Evolutionary conservation across 2,329 filamentous ascomycete species (phyloP), one percentile per base, ranked within the genome.

Genomic region (Neurospora sp.): DNA sequence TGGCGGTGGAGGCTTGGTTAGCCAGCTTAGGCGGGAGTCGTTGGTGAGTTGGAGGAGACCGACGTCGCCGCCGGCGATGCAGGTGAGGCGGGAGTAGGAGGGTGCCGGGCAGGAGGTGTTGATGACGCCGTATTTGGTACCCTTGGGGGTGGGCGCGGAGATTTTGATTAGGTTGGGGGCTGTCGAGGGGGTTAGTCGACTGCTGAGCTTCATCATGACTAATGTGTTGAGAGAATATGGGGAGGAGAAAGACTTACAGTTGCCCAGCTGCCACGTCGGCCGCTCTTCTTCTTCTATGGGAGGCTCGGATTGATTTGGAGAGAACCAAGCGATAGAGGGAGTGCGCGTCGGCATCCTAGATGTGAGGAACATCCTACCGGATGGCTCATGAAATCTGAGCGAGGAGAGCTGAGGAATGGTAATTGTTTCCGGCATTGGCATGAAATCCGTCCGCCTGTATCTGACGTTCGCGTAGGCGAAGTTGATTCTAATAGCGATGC

Each of bases 11-110:
- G 1, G 72, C 23, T 65, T 78, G 1, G 78, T 76, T 38, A 83
- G 72, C 79, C 79, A 82, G 3, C 73, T 71, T 36, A 81, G 75
- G 1, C 74, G 73, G 65, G 78, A 76, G 70, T 79, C 73, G 41
- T 74, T 71, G 39, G 77, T 73, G 19, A 83, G 77, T 23, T 77
- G 75, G 12, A 84, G 69, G 6, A 88, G 78, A n/a, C 85, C 86
- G 1, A 76, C 75, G 73, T 78, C 83, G 1, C 85, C 84, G 62
- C 84, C 86, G 62, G 86, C 76, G 5, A 84, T 77, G 75, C 84
- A 86, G 46, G 82, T 73, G 1, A 83, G 69, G 39, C 78, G 71
- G 5, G 82, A 82, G 1, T 77, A 76, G 0, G 78, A 67, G 0
- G 83, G 82, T 0, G 83, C 83, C 0, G 82, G 76, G 0, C 81